These are phyloP conservation scores for Zasmidium citrigriseum DNA, from an alignment of 2,329 filamentous ascomycete genomes.

Conservation along the genomic window DNA sequence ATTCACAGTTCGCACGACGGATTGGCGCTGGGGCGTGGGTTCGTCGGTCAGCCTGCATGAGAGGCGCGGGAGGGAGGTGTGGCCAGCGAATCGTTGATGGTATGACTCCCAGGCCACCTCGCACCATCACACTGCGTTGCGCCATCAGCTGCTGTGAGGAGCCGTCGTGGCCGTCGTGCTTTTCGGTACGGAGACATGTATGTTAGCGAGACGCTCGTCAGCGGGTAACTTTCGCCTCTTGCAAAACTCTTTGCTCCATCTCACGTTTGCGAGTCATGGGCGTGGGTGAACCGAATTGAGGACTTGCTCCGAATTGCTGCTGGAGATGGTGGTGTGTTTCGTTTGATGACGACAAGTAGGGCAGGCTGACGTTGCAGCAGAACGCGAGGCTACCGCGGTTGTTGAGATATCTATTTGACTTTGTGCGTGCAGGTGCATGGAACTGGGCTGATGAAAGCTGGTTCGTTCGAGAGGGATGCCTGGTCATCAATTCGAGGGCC, in stretches of 20 bases:
- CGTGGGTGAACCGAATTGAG: not conserved
- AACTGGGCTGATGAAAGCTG: too few species aligned
- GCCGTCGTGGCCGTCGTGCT: too few species aligned
- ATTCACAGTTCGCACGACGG: not conserved
- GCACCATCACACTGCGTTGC: too few species aligned
- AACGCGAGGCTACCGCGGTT: not conserved
- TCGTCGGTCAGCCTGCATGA: not conserved
- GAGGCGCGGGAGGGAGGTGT: too few species aligned
- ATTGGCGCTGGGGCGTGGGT: not conserved
- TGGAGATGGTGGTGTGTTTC: too few species aligned
- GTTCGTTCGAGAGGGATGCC: too few species aligned
- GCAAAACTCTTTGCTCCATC: not conserved
- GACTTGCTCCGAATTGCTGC: not conserved
- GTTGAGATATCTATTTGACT: not conserved
- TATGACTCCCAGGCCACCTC: too few species aligned
- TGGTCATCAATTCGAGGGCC: too few species aligned
- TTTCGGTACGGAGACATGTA: not conserved
- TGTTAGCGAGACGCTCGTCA: not conserved
- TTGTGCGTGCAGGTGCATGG: not conserved
- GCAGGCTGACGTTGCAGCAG: too few species aligned
- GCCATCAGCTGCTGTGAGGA: too few species aligned
- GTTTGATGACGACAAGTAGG: too few species aligned
- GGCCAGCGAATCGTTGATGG: too few species aligned
- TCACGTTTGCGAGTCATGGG: not conserved
- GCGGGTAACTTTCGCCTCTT: not conserved